phyloP scores from a whole-genome alignment of 2,329 filamentous ascomycete species.

The Neopestalotiopsis sp. region DNA sequence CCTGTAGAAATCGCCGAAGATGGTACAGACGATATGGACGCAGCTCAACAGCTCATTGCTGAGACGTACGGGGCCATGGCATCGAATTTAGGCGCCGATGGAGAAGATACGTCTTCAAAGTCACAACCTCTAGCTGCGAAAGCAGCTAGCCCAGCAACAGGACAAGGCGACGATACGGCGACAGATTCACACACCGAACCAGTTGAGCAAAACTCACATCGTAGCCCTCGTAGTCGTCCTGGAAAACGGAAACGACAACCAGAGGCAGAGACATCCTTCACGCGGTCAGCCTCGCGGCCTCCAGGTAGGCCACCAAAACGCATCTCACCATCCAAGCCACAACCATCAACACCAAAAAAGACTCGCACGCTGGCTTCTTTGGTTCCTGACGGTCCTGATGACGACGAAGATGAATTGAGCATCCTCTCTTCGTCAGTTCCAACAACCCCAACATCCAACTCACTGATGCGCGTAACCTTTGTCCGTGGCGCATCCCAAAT shows the following conservation, averaged over 20 bases:
- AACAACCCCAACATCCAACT: neutral
- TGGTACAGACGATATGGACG: neutral
- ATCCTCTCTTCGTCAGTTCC: neutral
- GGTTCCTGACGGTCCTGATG: slow-evolving; percentile 16
- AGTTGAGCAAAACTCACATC: neutral
- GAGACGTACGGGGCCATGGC: neutral
- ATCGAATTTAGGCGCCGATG: neutral
- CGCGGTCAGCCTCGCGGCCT: neutral
- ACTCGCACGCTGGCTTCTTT: slow-evolving; percentile 17
- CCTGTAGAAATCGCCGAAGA: neutral
- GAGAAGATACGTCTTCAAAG: neutral
- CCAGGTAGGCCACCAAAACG: neutral
- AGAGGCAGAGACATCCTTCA: neutral
- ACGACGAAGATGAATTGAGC: slow-evolving; percentile 19
- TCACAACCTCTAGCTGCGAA: neutral
- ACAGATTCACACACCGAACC: neutral
- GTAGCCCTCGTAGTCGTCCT: neutral
- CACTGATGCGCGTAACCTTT: neutral
- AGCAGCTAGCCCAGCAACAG: neutral
- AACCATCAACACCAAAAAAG: slow-evolving; percentile 9
- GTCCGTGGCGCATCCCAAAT: slow-evolving; percentile 2
- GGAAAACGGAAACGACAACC: neutral
- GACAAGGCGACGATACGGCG: neutral
- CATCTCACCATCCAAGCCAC: neutral
- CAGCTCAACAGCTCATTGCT: neutral